Conservation (phyloP, 805 yeast genomes). For the Candida pseudoglaebosa region DNA sequence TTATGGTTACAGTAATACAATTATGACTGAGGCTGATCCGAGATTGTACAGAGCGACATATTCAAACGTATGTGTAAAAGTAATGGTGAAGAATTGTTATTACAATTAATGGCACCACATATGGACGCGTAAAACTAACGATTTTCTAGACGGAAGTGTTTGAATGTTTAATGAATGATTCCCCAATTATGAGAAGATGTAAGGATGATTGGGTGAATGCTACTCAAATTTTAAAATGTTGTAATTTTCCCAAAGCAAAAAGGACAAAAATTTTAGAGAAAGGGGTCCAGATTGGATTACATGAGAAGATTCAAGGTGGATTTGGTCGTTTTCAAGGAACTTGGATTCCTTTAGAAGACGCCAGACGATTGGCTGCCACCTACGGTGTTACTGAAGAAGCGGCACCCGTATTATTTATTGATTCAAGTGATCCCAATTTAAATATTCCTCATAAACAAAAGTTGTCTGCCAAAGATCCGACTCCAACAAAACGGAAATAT, state of each 20-base stretch:
- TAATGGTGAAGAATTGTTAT: not conserved
- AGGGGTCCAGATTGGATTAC: conserved; percentile 86
- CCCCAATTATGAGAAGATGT: conserved; percentile 85
- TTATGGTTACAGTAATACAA: conserved; percentile 2
- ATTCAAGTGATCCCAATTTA: conserved; percentile 31
- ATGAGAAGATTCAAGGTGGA: conserved; percentile 96
- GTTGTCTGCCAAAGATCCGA: conserved; percentile 33
- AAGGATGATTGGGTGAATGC: conserved; percentile 96
- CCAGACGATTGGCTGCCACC: conserved; percentile 41
- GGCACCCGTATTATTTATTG: conserved; percentile 41
- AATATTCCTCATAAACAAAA: conserved; percentile 33
- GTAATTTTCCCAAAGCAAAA: conserved; percentile 91
- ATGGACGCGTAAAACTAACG: conserved; percentile 6
- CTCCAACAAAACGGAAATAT: conserved; percentile 40
- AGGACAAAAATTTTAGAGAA: conserved; percentile 87
- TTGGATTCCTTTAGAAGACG: conserved; percentile 86
- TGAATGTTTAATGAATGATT: conserved; percentile 62
- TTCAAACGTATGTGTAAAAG: conserved; percentile 36
- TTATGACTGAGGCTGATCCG: conserved; percentile 31
- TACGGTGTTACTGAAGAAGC: conserved; percentile 36
- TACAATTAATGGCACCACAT: not conserved
- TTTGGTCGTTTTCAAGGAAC: conserved; percentile 97
- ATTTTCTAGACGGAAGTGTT: conserved; percentile 54
- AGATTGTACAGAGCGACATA: conserved; percentile 44
- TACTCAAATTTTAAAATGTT: conserved; percentile 89